Evolutionary conservation across 2,329 filamentous ascomycete genomes (phyloP).

Genomic region (Penicillium sp.): DNA sequence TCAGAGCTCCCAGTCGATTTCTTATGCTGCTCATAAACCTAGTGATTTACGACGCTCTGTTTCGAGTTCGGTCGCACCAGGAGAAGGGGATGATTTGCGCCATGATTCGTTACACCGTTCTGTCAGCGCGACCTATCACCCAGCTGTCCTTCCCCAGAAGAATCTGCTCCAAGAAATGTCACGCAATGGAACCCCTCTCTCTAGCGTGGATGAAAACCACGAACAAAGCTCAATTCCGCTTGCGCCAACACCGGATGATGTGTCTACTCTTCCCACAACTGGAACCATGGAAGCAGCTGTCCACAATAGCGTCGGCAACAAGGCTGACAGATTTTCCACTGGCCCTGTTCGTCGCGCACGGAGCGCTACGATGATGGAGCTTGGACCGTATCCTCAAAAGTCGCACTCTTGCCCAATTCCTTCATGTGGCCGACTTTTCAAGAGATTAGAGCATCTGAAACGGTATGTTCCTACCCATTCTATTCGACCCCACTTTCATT

Average conservation of each 20-base stretch:
- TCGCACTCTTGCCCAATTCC: slow-evolving; percentile 99
- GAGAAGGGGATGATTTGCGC: slow-evolving; percentile 77
- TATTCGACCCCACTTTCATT: slow-evolving; percentile 24
- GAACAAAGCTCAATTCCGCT: slow-evolving; percentile 71
- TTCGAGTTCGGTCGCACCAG: slow-evolving; percentile 82
- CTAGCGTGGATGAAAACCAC: slow-evolving; percentile 81
- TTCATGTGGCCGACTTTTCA: slow-evolving; percentile 95
- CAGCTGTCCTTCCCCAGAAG: slow-evolving; percentile 74
- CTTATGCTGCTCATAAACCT: slow-evolving; percentile 72
- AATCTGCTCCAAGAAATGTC: slow-evolving; percentile 80
- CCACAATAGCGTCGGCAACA: slow-evolving; percentile 63
- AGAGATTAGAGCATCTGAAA: slow-evolving; percentile 98
- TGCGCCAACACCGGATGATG: slow-evolving; percentile 70
- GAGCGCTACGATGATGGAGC: slow-evolving; percentile 94
- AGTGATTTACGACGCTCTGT: slow-evolving; percentile 92
- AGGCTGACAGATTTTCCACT: slow-evolving; percentile 58
- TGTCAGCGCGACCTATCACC: slow-evolving; percentile 69
- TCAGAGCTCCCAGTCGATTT: slow-evolving; percentile 44
- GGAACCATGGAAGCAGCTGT: slow-evolving; percentile 62
- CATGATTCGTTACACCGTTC: slow-evolving; percentile 80
- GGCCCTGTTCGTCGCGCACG: slow-evolving; percentile 86
- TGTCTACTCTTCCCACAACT: slow-evolving; percentile 65
- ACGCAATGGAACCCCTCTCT: slow-evolving; percentile 86
- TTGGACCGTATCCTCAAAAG: slow-evolving; percentile 95
- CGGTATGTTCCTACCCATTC: slow-evolving; percentile 67